Evolutionary conservation across 345 rosid genomes (phyloP).

Genomic region (Aquilaria malaccensis): DNA sequence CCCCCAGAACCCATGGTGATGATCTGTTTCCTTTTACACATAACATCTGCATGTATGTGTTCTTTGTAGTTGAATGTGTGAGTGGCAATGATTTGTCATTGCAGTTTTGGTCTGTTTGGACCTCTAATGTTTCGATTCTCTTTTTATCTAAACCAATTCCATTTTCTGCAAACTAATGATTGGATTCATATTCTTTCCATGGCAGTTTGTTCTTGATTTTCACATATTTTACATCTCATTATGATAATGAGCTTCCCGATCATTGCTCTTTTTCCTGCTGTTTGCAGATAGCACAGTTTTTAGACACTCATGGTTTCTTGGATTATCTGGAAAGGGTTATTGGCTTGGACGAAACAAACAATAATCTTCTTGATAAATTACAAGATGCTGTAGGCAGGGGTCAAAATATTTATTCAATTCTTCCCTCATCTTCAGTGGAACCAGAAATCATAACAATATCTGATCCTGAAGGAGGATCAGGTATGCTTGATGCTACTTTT

Average conservation of each 20-base stretch:
- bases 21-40: slow-evolving; percentile 11
- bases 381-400: slow-evolving; percentile 98
- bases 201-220: background rate
- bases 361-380: slow-evolving; percentile 85
- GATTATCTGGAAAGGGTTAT: slow-evolving; percentile 84
- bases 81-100: background rate
- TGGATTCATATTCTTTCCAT: too few relatives aligned
- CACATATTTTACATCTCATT: background rate
- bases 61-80: background rate
- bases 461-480: slow-evolving; percentile 73
- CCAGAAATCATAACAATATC: slow-evolving; percentile 90
- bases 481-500: slow-evolving; percentile 29
- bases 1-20: slow-evolving; percentile 90
- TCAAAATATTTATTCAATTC: slow-evolving; percentile 76
- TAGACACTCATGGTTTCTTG: slow-evolving; percentile 84
- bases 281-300: slow-evolving; percentile 69
- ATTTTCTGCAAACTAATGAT: background rate
- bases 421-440: slow-evolving; percentile 57
- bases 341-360: slow-evolving; percentile 58
- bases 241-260: background rate
- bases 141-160: background rate
- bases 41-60: background rate
- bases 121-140: background rate
- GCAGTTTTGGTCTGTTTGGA: background rate
- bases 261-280: slow-evolving; percentile 9